Evolutionary conservation across 2,329 filamentous ascomycete genomes (phyloP), one percentile per base, ranked within the genome.

Genomic region (Fusarium scirpi): DNA sequence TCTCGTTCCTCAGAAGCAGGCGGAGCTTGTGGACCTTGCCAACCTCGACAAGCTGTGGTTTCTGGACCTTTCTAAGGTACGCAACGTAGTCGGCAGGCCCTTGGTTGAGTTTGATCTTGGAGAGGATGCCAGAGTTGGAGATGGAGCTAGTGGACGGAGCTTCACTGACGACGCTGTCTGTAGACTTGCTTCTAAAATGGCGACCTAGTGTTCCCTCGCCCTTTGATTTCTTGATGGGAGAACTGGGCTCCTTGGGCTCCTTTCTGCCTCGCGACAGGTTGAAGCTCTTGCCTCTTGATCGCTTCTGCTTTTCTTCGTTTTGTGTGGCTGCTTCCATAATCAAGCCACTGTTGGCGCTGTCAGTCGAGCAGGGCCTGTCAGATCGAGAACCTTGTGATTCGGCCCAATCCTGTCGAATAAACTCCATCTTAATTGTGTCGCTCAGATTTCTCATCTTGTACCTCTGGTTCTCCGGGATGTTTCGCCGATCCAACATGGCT

Each of bases 391-490:
- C 85, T 78, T 84, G 83, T 80, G 86, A 90, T 78, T 92, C 91
- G 9, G 88, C 89, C 85, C 92, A 93, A 78, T 98, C 93, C 78
- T 97, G 94, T 56, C 91, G 91, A 74, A 98, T 94, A 75, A 99
- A 97, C 77, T 98, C 94, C 78, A 94, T 93, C 82, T 99, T 99
- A 83, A 98, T 94, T 38, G 92, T 92, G 70, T 93, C 87, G 68
- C 93, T 94, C 65, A 99, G 84, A 60, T 91, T 94, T 47, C 95
- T 89, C 94, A 99, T 98, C 82, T 97, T 97, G 80, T 95, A 94
- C 58, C 95, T 88, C 85, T 97, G 94, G 70, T 97, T 92, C 76
- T 97, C 93, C 5, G 95, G 94, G 58, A 98, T 97, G 76, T 98
- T 97, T 69, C 95, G 89, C 20, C 94, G 90, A 78, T 97, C 94